Evolutionary conservation across 345 rosid species (phyloP).

Genomic region (Lenwebbia sp.): DNA sequence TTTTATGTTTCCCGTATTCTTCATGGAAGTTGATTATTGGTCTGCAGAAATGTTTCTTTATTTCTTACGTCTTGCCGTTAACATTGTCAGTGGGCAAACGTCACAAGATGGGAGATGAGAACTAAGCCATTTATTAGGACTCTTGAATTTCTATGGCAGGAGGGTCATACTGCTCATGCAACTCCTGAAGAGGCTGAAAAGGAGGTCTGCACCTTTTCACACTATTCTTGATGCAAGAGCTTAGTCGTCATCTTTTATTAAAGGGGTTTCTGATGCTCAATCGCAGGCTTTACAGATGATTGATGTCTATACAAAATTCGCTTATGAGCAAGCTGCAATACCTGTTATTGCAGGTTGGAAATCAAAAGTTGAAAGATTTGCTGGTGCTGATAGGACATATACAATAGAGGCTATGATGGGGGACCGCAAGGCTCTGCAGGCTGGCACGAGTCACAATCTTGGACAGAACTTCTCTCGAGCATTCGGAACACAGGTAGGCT

Average conservation of each 20-base stretch:
- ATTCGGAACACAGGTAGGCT: constrained; percentile 67
- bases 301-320: constrained; percentile 76
- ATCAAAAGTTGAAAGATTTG: constrained; percentile 79
- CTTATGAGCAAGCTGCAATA: constrained; percentile 89
- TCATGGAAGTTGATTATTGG: background rate
- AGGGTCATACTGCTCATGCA: constrained; percentile 95
- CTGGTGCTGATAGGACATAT: constrained; percentile 82
- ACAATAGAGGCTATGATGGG: constrained; percentile 99
- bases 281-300: constrained; percentile 87
- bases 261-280: constrained; percentile 16
- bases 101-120: constrained; percentile 96
- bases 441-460: constrained; percentile 93
- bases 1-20: background rate
- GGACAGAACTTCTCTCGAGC: constrained; percentile 92
- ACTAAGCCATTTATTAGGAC: constrained; percentile 94
- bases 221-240: background rate
- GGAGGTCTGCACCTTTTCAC: constrained; percentile 41
- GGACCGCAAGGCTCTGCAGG: constrained; percentile 85
- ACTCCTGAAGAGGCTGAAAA: constrained; percentile 84
- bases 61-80: background rate
- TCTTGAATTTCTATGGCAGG: constrained; percentile 96
- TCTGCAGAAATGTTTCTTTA: background rate
- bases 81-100: constrained; percentile 75
- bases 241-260: background rate
- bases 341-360: constrained; percentile 91